Evolutionary conservation across 169 alveolate genomes (phyloP).

Genomic region (Eimeria mitis): DNA sequence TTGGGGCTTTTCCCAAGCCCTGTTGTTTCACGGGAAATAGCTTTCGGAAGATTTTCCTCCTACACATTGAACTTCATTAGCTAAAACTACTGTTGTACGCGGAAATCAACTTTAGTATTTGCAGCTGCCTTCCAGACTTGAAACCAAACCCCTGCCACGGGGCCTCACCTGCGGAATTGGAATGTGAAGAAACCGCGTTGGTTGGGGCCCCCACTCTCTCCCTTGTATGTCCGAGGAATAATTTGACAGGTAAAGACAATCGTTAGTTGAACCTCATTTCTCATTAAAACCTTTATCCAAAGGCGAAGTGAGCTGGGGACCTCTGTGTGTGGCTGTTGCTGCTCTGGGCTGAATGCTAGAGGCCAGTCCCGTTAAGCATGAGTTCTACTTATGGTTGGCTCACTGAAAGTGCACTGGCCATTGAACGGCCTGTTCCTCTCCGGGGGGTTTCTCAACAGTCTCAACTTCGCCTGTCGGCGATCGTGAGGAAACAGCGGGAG

Average conservation of each 20-base stretch:
- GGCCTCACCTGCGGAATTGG: background rate
- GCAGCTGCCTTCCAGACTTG: background rate
- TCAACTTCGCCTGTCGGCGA: constrained; percentile 20
- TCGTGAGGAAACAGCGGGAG: constrained; percentile 57
- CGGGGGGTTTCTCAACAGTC: constrained; percentile 45
- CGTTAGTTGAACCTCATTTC: background rate
- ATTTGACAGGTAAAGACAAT: background rate
- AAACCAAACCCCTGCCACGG: background rate
- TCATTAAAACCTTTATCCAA: background rate
- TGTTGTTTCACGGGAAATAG: background rate
- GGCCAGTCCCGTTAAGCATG: constrained; percentile 12
- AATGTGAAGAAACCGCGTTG: background rate
- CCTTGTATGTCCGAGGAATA: background rate
- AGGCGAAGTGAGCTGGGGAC: background rate
- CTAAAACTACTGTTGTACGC: background rate
- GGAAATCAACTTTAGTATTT: background rate
- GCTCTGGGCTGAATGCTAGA: background rate
- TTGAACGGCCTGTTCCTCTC: constrained; percentile 60
- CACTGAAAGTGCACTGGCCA: constrained; percentile 67
- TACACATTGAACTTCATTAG: background rate
- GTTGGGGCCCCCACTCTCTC: background rate
- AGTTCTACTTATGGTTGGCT: constrained; percentile 74
- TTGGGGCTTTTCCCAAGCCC: constrained; percentile 58
- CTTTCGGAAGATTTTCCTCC: background rate
- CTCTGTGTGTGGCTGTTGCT: background rate